Base-by-base conservation (phyloP, 1,139 yeast genomes). In the Pichia sp. region DNA sequence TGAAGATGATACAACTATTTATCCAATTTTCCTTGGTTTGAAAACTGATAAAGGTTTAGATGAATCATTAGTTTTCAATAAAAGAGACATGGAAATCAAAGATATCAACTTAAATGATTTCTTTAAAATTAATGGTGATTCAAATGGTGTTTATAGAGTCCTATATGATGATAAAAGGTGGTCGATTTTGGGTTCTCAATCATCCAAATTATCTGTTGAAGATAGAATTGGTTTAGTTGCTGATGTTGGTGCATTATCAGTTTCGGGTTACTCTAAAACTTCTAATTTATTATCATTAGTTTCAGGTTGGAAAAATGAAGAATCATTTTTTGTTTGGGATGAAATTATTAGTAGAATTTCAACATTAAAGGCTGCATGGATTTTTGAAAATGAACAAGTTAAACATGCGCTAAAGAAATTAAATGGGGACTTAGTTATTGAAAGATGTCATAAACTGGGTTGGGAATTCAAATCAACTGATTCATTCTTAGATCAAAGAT, bases 11-110 rank as follows among this genome's bases (percentile, higher is more conserved):
- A 45, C 46, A 18, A 62, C 66, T 27, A 67, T 89, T 50, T 92
- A 84, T 67, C 97, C 97, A 37, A 85, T 89, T 32, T 87, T 88
- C 68, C 74, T 92, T 57, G 61, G 64, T 35, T 71, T 90, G 57
- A 84, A 79, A 63, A 84, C 94, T 22, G 73, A 77, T 39, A 64
- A 68, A 13, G 88, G 88, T 42, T 71, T 82, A 47, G 87, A 85
- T 63, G 82, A 82, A 56, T 70, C 82, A 1, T 62, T 78, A 40
- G 79, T 78, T 47, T 88, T 96, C 89, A 79, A 76, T 53, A 82
- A 82, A 62, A 83, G 85, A 52, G 46, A 54, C 12, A 22, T 48
- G 11, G 48, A 43, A 4, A n/a, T 44, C 3, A 24, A 53, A 30
- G 44, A 52, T 23, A 42, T 59, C n/a, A 45, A 48, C 7, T 25